These are phyloP conservation scores for Diaporthe vaccinii DNA, from an alignment of 2,329 filamentous ascomycete species.

Conservation along the genomic window DNA sequence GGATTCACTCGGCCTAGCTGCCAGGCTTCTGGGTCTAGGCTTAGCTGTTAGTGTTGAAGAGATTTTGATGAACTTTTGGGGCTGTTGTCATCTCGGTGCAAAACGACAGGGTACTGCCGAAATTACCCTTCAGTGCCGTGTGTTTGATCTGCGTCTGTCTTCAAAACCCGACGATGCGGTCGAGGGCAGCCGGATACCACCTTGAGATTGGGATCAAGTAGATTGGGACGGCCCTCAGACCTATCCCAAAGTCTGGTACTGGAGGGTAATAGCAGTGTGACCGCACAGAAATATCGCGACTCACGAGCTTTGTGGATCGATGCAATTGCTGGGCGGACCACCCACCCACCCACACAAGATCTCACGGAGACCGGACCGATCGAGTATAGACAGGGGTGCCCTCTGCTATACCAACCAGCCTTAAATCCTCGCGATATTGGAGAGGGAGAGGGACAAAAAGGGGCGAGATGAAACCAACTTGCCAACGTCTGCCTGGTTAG, in stretches of 20 bases:
- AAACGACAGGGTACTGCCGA: conserved; percentile 1
- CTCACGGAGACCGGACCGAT: conserved; percentile 27
- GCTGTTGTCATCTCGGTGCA: not conserved
- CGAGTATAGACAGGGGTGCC: conserved; percentile 18
- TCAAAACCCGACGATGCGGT: not conserved
- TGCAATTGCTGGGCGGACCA: not conserved
- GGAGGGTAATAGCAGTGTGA: not conserved
- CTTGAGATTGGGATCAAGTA: not conserved
- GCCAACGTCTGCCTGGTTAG: conserved; percentile 6
- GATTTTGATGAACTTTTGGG: not conserved
- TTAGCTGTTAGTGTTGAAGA: not conserved
- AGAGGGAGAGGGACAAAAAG: conserved; percentile 1
- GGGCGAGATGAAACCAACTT: conserved; percentile 20
- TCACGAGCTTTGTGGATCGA: not conserved
- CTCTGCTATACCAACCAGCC: conserved; percentile 14
- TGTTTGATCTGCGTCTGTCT: conserved; percentile 21
- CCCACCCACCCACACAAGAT: conserved; percentile 7
- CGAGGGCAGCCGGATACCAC: conserved; percentile 1
- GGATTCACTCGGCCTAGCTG: not conserved
- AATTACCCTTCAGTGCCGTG: not conserved
- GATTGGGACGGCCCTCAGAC: not conserved
- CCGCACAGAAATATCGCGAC: not conserved
- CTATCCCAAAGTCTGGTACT: not conserved
- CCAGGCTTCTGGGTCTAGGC: not conserved
- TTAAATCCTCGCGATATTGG: conserved; percentile 16